Percentiles rank a stretch among this genome's conserved stretches.
Conservation (phyloP, 768 basidiomycete species). For the Collybia sordida region DNA sequence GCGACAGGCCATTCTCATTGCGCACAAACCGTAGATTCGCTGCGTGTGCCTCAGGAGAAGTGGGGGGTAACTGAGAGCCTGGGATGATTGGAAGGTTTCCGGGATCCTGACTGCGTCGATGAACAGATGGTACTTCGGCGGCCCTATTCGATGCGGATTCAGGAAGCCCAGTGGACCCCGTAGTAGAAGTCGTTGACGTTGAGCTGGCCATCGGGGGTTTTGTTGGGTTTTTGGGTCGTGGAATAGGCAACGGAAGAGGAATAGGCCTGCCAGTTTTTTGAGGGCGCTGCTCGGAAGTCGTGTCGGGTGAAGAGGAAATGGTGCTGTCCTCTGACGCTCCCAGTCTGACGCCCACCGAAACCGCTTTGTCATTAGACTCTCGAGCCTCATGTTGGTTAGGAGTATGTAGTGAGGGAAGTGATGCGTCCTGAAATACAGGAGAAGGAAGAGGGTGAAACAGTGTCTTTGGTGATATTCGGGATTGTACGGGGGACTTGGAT, state of each 20-base stretch:
- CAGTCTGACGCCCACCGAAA: slow-evolving; percentile 14
- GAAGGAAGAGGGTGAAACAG: neutral
- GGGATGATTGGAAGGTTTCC: slow-evolving; percentile 25
- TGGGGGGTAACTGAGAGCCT: slow-evolving; percentile 11
- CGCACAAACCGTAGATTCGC: slow-evolving; percentile 25
- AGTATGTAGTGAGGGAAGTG: neutral
- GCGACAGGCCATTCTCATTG: slow-evolving; percentile 13
- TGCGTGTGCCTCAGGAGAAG: slow-evolving; percentile 25
- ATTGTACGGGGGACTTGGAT: slow-evolving; percentile 1
- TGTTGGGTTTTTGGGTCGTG: too few relatives aligned
- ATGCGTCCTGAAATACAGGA: slow-evolving; percentile 6
- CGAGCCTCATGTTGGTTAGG: slow-evolving; percentile 1
- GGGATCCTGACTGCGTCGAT: slow-evolving; percentile 21
- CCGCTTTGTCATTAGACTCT: slow-evolving; percentile 5
- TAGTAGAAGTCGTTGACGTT: too few relatives aligned
- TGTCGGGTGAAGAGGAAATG: too few relatives aligned
- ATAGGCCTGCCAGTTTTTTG: neutral
- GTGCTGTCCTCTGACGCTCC: slow-evolving; percentile 3
- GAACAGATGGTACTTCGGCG: slow-evolving; percentile 1
- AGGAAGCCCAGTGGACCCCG: too few relatives aligned
- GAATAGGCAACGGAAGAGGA: slow-evolving; percentile 1
- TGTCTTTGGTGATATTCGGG: slow-evolving; percentile 3
- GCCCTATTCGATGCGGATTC: neutral
- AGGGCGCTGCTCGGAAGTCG: neutral
- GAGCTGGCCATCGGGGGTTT: too few relatives aligned